Percentiles rank a stretch among this genome's conserved stretches.
These are phyloP conservation scores for Xylaria longipes DNA, from an alignment of 495 filamentous ascomycete species.

Conservation along the genomic window DNA sequence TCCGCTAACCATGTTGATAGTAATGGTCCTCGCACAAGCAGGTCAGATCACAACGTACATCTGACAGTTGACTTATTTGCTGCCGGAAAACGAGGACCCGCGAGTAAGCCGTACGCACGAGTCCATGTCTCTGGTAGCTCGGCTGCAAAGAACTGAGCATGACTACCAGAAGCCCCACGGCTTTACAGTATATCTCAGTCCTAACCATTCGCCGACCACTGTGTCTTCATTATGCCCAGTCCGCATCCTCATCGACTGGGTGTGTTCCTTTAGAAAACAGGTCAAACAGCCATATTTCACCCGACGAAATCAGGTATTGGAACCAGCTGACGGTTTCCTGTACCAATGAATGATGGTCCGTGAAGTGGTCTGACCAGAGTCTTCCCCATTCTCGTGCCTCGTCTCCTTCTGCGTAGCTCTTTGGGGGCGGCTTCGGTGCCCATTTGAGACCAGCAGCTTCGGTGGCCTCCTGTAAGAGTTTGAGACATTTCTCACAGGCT, in stretches of 20 bases:
- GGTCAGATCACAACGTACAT: neutral
- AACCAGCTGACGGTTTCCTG: conserved; percentile 19
- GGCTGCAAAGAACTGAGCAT: no score
- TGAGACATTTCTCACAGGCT: conserved; percentile 6
- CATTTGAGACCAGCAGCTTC: conserved; percentile 33
- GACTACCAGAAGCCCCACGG: no score
- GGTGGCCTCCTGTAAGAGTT: conserved; percentile 21
- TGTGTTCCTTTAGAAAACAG: conserved; percentile 2
- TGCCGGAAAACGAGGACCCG: neutral
- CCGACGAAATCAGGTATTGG: conserved; percentile 9
- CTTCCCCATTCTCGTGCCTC: conserved; percentile 15
- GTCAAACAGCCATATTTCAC: conserved; percentile 23
- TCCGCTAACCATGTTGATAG: neutral
- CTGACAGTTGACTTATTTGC: neutral
- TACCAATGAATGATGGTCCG: neutral
- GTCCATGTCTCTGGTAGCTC: no score
- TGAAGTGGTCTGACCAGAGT: conserved; percentile 22
- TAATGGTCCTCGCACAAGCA: neutral
- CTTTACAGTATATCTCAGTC: neutral
- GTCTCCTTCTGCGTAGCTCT: conserved; percentile 12
- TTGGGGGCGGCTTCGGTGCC: conserved; percentile 16
- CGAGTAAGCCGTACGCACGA: neutral
- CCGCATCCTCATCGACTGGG: conserved; percentile 7
- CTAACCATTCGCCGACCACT: neutral
- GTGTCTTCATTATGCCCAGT: conserved; percentile 7